Base-by-base conservation (phyloP, 1,139 yeast genomes). In the Saccharomycopsis crataegensis region DNA sequence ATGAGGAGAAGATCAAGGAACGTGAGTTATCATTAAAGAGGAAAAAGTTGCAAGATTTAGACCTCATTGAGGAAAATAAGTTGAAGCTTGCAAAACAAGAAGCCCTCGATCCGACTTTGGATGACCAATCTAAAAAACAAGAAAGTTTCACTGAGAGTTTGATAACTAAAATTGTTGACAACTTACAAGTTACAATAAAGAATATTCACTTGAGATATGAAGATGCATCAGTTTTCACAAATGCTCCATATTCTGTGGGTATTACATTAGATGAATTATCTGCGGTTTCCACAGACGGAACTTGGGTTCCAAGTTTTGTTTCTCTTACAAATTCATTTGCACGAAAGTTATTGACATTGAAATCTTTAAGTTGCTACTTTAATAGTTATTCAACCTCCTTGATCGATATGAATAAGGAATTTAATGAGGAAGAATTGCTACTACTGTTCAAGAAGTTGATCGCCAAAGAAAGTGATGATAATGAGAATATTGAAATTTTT, bases 121-220 rank as follows among this genome's bases (percentile, higher is more conserved):
- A 70, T 14, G 77, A 76, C 43, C 79, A 79, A 48, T 60, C 70
- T 9, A 72, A 79, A 32, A 72, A 75, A 58, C 84, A 83, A 64
- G 94, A 88, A 65, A 76, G 89, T 41, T 93, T 93, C 65, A 84
- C 96, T 3, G 96, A 91, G 62, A 83, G 93, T 46, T 73, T 94
- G 59, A 77, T 90, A 4, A 87, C 96, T 1, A 93, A 93, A 66
- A 84, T 93, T 60, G 85, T 93, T 43, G 99, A 94, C 67, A 94
- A 94, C 63, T 71, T 94, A 54, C 99, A 94, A 66, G 79, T 94
- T n/a, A 88, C 96, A 0, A 88, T 94, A 58, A 86, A 84, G 63
- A 89, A 89, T 64, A 93, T 94, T 57, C 99, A 94, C 67, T 69
- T 94, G 16, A 77, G 99, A 56, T 93, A 91, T 64, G 99, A 94